Evolutionary conservation across 257 asterid species (phyloP).

Genomic region (Gentiana macrophylla): DNA sequence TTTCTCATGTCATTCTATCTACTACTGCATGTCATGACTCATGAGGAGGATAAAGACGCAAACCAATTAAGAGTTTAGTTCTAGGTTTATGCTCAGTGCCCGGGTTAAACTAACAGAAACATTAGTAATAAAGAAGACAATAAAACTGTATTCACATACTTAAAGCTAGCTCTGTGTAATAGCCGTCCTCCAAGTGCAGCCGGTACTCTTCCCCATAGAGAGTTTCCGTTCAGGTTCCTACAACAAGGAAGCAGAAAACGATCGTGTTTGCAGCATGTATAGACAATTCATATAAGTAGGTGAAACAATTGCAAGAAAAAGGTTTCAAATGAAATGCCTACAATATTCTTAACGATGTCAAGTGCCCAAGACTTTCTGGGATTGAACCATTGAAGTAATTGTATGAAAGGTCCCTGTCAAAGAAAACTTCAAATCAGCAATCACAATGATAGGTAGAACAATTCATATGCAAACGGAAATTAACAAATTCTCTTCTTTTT

Average conservation of each 20-base stretch:
- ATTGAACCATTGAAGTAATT: conserved; percentile 83
- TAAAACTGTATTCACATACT: conserved; percentile 19
- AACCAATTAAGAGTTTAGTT: too few relatives aligned
- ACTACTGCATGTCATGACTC: background rate
- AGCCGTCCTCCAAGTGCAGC: conserved; percentile 88
- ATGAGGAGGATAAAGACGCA: too few relatives aligned
- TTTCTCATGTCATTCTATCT: background rate
- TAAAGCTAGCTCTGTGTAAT: conserved; percentile 81
- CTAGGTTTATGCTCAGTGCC: too few relatives aligned
- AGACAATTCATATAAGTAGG: background rate
- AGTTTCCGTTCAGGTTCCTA: conserved; percentile 89
- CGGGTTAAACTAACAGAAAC: background rate
- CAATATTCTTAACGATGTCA: conserved; percentile 58
- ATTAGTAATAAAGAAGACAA: conserved; percentile 20
- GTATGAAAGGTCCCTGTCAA: conserved; percentile 81
- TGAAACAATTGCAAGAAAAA: conserved; percentile 3
- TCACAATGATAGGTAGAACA: background rate
- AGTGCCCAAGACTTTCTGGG: conserved; percentile 81
- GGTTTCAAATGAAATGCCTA: conserved; percentile 37
- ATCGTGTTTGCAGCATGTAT: too few relatives aligned
- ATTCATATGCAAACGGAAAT: too few relatives aligned
- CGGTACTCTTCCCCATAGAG: conserved; percentile 82
- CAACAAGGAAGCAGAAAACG: conserved; percentile 1
- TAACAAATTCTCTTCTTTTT: too few relatives aligned
- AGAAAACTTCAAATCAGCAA: conserved; percentile 11